These are phyloP conservation scores for Phytophthora lateralis DNA, from an alignment of 352 stramenopile genomes.

Conservation along the genomic window DNA sequence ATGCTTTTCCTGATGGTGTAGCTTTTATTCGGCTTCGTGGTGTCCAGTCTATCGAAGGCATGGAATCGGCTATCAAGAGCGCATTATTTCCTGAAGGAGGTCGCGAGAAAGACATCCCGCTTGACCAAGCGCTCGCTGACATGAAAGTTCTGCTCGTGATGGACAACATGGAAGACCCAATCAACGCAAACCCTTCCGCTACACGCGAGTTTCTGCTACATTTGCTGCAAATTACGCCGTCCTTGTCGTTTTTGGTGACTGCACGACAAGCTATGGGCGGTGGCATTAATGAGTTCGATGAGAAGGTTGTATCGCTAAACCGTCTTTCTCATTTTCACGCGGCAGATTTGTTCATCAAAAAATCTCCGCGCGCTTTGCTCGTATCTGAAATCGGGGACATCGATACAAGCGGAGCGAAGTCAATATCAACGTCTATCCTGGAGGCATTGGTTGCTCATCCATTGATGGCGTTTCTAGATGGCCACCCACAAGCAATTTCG, in stretches of 20 bases:
- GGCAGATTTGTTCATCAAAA: conserved; percentile 79
- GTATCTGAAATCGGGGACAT: conserved; percentile 74
- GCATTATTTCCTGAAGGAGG: conserved; percentile 65
- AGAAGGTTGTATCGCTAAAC: conserved; percentile 84
- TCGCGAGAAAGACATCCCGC: conserved; percentile 65
- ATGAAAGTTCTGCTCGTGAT: conserved; percentile 71
- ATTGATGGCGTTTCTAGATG: conserved; percentile 82
- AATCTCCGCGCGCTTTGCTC: conserved; percentile 66
- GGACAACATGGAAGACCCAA: conserved; percentile 86
- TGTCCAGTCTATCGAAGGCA: conserved; percentile 70
- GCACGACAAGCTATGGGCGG: conserved; percentile 74
- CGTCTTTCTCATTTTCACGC: conserved; percentile 74
- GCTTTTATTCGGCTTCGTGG: conserved; percentile 73
- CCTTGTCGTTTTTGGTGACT: conserved; percentile 74
- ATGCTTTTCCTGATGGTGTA: conserved; percentile 75
- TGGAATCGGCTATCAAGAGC: conserved; percentile 79
- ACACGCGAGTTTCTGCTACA: conserved; percentile 69
- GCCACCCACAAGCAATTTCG: conserved; percentile 82
- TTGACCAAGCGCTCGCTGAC: conserved; percentile 61
- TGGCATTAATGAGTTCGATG: conserved; percentile 71
- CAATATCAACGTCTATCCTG: conserved; percentile 49
- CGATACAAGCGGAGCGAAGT: conserved; percentile 27
- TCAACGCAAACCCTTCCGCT: conserved; percentile 64
- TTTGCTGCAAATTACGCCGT: conserved; percentile 64
- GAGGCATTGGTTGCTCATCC: conserved; percentile 69